Evolutionary conservation across 257 asterid species (phyloP).

Genomic region (Fraxinus cuspidata): DNA sequence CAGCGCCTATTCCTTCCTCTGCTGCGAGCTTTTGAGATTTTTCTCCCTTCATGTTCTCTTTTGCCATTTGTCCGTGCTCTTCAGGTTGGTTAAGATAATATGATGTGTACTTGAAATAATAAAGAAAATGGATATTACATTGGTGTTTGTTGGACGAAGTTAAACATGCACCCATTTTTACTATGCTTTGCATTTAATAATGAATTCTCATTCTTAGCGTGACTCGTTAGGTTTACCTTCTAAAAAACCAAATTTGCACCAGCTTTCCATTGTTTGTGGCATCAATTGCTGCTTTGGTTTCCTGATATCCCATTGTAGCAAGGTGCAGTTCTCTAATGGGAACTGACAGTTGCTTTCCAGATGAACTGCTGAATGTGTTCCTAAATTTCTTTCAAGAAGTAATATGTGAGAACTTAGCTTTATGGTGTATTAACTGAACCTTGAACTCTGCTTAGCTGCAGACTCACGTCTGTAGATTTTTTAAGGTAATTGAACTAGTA

Average conservation of each 20-base stretch:
- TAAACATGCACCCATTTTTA: slow-evolving; percentile 12
- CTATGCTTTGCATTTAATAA: not conserved
- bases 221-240: slow-evolving; percentile 20
- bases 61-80: slow-evolving; percentile 93
- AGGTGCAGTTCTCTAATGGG: slow-evolving; percentile 3
- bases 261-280: slow-evolving; percentile 15
- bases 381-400: slow-evolving; percentile 11
- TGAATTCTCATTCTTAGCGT: slow-evolving; percentile 14
- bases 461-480: not conserved
- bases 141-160: slow-evolving; percentile 19
- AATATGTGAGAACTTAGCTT: slow-evolving; percentile 14
- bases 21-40: slow-evolving; percentile 93
- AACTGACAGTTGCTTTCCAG: slow-evolving; percentile 1
- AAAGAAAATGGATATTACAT: slow-evolving; percentile 8
- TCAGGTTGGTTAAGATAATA: slow-evolving; percentile 63
- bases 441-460: slow-evolving; percentile 10
- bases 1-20: slow-evolving; percentile 84
- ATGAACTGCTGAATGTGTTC: slow-evolving; percentile 18
- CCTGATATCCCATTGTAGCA: slow-evolving; percentile 11
- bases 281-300: not conserved
- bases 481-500: not conserved
- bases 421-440: slow-evolving; percentile 2
- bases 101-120: slow-evolving; percentile 14
- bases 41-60: slow-evolving; percentile 96
- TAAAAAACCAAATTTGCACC: slow-evolving; percentile 4